Conservation (phyloP, 306 rosid species). For the Fragaria iinumae region DNA sequence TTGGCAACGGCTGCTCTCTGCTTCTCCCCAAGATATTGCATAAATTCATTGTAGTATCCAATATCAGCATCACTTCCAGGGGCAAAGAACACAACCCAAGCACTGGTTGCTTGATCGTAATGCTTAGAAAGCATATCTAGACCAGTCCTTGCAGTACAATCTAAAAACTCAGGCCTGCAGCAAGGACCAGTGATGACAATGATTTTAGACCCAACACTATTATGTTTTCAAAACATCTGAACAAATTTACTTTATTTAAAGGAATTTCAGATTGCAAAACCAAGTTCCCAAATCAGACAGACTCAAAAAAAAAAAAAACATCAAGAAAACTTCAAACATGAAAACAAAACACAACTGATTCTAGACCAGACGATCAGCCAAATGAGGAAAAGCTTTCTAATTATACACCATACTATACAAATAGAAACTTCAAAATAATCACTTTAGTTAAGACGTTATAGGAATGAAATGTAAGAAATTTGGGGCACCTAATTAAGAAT, state of each 20-base stretch:
- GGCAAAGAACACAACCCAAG: conserved; percentile 96
- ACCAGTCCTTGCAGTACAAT: conserved; percentile 97
- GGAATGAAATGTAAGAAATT: neutral
- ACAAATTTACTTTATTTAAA: neutral
- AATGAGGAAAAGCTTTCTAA: neutral
- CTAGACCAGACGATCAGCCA: neutral
- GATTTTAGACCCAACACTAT: conserved; percentile 23
- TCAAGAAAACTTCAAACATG: neutral
- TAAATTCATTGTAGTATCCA: conserved; percentile 81
- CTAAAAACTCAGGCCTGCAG: conserved; percentile 92
- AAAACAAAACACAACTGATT: neutral
- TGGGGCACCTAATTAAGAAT: conserved; percentile 2
- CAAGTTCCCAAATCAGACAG: neutral
- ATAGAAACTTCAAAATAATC: neutral
- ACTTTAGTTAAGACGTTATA: neutral
- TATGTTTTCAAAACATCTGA: neutral
- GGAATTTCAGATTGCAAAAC: neutral
- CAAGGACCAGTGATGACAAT: conserved; percentile 24
- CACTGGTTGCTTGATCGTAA: conserved; percentile 89
- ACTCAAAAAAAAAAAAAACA: neutral
- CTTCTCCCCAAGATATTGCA: conserved; percentile 93
- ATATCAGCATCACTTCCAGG: conserved; percentile 92
- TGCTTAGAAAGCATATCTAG: conserved; percentile 97
- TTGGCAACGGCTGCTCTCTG: conserved; percentile 92
- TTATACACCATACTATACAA: neutral